Percentiles rank a stretch among this genome's conserved stretches.
These are phyloP conservation scores for Cryptococcus deneoformans DNA, from an alignment of 1,284 basidiomycete species.

Conservation along the genomic window DNA sequence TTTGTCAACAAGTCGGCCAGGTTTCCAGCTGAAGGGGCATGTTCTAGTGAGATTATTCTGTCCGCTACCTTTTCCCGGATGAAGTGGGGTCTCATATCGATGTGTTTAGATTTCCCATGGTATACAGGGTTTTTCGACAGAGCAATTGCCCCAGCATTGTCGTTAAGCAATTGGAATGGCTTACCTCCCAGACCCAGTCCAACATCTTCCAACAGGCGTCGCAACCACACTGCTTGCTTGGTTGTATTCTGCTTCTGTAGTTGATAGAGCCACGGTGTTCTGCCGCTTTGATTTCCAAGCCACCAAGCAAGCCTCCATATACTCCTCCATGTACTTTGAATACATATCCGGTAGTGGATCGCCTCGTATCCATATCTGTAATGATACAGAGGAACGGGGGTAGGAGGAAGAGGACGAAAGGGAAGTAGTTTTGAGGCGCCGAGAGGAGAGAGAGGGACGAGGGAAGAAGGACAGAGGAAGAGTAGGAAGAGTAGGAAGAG, in stretches of 20 bases:
- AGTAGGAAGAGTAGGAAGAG: too few species aligned
- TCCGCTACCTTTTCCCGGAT: conserved; percentile 40
- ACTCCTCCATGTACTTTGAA: neutral
- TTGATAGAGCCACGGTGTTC: neutral
- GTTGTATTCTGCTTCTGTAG: neutral
- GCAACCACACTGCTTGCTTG: conserved; percentile 10
- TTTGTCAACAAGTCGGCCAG: conserved; percentile 8
- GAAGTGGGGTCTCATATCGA: conserved; percentile 50
- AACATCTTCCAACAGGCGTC: conserved; percentile 8
- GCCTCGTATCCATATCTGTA: too few species aligned
- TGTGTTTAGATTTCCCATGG: conserved; percentile 51
- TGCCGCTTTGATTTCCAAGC: neutral
- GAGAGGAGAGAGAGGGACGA: too few species aligned
- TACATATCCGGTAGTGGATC: too few species aligned
- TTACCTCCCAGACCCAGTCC: conserved; percentile 5
- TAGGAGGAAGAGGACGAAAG: too few species aligned
- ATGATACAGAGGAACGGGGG: too few species aligned
- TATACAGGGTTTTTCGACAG: conserved; percentile 46
- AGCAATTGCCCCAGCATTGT: conserved; percentile 49
- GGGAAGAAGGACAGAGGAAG: too few species aligned
- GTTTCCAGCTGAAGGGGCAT: conserved; percentile 4
- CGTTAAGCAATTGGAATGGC: conserved; percentile 27
- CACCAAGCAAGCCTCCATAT: neutral
- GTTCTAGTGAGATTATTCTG: conserved; percentile 3
- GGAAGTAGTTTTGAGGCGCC: too few species aligned